Evolutionary conservation across 257 asterid species (phyloP).

Genomic region (Rauvolfia tetraphylla): DNA sequence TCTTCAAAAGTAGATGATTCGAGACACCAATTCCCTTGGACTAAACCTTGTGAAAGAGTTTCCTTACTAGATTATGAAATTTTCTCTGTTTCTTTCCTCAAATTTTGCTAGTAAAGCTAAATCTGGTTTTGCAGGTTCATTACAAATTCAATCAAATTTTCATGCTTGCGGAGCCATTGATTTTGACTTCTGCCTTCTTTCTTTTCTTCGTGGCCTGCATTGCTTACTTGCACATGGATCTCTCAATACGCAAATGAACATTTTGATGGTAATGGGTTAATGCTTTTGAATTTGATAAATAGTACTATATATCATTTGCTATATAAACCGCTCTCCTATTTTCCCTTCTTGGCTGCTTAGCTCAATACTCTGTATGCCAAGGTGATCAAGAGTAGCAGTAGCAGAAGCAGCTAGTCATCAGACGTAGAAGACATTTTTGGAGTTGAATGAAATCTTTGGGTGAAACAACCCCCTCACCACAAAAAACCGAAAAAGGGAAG

Average conservation of each 20-base stretch:
- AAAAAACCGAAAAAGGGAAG: too few species aligned
- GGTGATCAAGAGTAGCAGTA: background rate
- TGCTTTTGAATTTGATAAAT: background rate
- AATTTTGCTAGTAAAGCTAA: background rate
- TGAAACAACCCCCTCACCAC: too few species aligned
- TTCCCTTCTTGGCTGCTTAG: constrained; percentile 9
- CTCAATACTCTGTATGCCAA: background rate
- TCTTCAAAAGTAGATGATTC: background rate
- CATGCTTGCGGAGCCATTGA: constrained; percentile 98
- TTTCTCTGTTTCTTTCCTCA: background rate
- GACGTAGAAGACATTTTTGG: constrained; percentile 20
- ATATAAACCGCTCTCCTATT: background rate
- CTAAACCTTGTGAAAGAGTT: background rate
- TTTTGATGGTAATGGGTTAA: constrained; percentile 7
- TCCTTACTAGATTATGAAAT: background rate
- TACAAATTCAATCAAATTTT: constrained; percentile 78
- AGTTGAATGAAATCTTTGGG: background rate
- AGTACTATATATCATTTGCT: background rate
- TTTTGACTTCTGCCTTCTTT: constrained; percentile 76
- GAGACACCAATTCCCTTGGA: background rate
- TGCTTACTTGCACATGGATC: constrained; percentile 81
- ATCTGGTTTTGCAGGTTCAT: constrained; percentile 62
- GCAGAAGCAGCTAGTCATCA: background rate
- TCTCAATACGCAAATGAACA: constrained; percentile 57
- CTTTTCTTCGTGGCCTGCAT: constrained; percentile 60